Base-by-base conservation (phyloP, 164 flowering plant genomes). In the Piper longum region DNA sequence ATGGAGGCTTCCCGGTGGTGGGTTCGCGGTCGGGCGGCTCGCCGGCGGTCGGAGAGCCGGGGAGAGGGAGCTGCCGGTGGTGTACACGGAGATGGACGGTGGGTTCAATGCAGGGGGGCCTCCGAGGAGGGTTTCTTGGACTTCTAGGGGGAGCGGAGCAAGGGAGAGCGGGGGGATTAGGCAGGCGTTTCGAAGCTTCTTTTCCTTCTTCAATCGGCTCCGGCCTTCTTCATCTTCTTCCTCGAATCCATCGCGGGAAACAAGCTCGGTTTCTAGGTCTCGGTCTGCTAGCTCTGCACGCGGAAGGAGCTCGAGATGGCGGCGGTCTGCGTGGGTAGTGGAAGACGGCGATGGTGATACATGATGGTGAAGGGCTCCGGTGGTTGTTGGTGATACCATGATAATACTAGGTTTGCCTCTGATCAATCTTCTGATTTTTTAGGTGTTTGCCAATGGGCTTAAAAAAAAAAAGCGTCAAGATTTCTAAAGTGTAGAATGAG, bases 1-100 rank as follows among this genome's bases (percentile, higher is more conserved):
- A 16, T 83, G 92, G 96, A 77, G 92, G 64, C 71, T 89, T 6
- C 96, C 96, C 0, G 90, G 96, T 4, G 96, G 96, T 11, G 96
- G 89, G 3, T 88, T 86, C 64, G 96, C 96, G 0, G 96, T 89
- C 7, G 96, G 96, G 51, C 77, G 96, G 65, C 83, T 85, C 62
- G 67, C 74, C 1, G 85, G 86, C 0, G 86, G 88, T 0, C 59
- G 77, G 56, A 71, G 78, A 9, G 77, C 73, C 0, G 81, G 75
- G 0, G 85, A 81, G 60, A 70, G 86, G n/a, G 84, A 78, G 68
- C 64, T 81, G 12, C 95, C 95, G 2, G 84, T 69, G 42, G 91
- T 85, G 16, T 84, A 79, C 66, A 82, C 90, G 0, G 96, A 88
- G 66, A 76, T 84, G 83, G 91, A 84, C 57, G 90, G 89, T 18